These are phyloP conservation scores for Epichloe sp. DNA, from an alignment of 2,329 filamentous ascomycete species.

Conservation along the genomic window DNA sequence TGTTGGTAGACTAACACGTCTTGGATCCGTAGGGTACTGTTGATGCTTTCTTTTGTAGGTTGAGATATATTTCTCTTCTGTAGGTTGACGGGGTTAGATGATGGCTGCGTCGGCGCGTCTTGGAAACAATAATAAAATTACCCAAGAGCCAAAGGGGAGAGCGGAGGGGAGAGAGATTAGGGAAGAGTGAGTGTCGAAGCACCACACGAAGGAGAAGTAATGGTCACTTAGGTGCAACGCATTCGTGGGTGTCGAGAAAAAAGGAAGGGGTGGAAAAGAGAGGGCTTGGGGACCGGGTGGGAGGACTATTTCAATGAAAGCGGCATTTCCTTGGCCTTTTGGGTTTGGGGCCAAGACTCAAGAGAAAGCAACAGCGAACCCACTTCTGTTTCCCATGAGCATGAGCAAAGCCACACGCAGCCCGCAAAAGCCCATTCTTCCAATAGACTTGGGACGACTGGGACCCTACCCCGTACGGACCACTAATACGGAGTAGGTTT, in stretches of 20 bases:
- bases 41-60: neutral
- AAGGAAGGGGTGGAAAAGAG: constrained; percentile 20
- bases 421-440: neutral
- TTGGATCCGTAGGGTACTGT: neutral
- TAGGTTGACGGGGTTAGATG: constrained; percentile 1
- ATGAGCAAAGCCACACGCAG: neutral
- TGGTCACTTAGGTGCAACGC: constrained; percentile 30
- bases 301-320: constrained; percentile 27
- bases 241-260: constrained; percentile 34
- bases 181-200: constrained; percentile 20
- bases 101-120: neutral
- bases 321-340: constrained; percentile 6
- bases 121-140: constrained; percentile 3
- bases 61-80: constrained; percentile 3
- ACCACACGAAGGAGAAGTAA: constrained; percentile 35
- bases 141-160: constrained; percentile 4
- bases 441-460: no score
- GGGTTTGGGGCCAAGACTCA: neutral
- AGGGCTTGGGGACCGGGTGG: constrained; percentile 17
- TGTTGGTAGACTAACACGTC: neutral
- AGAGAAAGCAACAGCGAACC: constrained; percentile 6
- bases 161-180: constrained; percentile 8
- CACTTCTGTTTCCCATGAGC: constrained; percentile 4
- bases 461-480: no score
- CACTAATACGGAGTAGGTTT: no score